Percentiles rank a stretch among this genome's conserved stretches.
phyloP scores from a whole-genome alignment of 2,329 filamentous ascomycete genomes.

The Paecilomyces sp. region DNA sequence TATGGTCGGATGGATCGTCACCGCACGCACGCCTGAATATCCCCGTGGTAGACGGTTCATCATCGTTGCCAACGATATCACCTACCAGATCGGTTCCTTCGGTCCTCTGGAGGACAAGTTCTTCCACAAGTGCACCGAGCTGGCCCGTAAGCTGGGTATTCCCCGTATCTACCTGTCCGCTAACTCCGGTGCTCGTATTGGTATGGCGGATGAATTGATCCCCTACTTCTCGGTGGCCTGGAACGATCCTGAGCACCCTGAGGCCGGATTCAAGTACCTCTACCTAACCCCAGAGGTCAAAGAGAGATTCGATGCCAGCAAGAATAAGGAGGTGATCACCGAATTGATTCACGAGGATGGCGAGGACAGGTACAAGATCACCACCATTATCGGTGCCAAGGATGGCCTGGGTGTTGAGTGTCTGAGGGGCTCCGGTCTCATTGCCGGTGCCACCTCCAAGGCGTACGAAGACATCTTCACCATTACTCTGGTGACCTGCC shows the following conservation, averaged over 20 bases:
- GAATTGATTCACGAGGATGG: conserved; percentile 80
- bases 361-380: conserved; percentile 88
- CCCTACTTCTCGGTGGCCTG: conserved; percentile 95
- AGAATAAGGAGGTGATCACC: conserved; percentile 72
- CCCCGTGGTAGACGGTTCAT: conserved; percentile 86
- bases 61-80: conserved; percentile 98
- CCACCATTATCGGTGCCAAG: conserved; percentile 85
- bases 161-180: conserved; percentile 96
- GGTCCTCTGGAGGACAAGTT: conserved; percentile 94
- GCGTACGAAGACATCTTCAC: conserved; percentile 99
- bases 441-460: conserved; percentile 92
- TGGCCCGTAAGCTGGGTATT: conserved; percentile 88
- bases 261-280: conserved; percentile 92
- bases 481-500: conserved; percentile 92
- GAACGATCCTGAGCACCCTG: conserved; percentile 76
- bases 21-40: conserved; percentile 91
- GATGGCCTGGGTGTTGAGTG: conserved; percentile 98
- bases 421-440: conserved; percentile 91
- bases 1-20: conserved; percentile 98
- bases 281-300: conserved; percentile 85
- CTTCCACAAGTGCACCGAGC: conserved; percentile 98
- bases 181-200: conserved; percentile 96
- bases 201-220: conserved; percentile 93
- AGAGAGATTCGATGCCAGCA: conserved; percentile 74
- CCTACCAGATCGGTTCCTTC: conserved; percentile 97